phyloP scores from a whole-genome alignment of 2,329 filamentous ascomycete genomes.

The Botryotinia calthae region DNA sequence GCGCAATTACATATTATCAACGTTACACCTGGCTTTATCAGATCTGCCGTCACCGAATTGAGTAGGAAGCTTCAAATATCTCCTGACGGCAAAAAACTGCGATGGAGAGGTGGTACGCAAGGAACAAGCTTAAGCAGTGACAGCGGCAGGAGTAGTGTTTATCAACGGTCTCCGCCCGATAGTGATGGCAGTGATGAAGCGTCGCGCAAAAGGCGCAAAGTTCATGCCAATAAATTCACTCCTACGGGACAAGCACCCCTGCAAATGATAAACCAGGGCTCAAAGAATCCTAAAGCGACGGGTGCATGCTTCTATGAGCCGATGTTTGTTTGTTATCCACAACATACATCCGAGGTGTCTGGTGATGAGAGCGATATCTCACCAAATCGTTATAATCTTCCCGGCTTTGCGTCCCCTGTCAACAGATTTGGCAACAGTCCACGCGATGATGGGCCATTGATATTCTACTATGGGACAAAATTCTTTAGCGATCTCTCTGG shows the following conservation, averaged over 20 bases:
- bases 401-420: not conserved
- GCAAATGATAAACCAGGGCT: not conserved
- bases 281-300: slow-evolving; percentile 40
- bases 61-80: slow-evolving; percentile 78
- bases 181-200: slow-evolving; percentile 29
- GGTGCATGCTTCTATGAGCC: slow-evolving; percentile 63
- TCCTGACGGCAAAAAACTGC: slow-evolving; percentile 71
- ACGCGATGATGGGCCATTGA: slow-evolving; percentile 68
- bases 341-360: slow-evolving; percentile 44
- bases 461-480: slow-evolving; percentile 76
- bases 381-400: not conserved
- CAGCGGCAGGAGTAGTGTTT: slow-evolving; percentile 51
- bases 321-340: slow-evolving; percentile 54
- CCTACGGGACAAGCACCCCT: not conserved
- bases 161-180: slow-evolving; percentile 41
- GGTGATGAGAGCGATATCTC: slow-evolving; percentile 6
- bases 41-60: slow-evolving; percentile 65
- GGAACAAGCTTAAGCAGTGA: slow-evolving; percentile 66
- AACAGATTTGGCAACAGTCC: slow-evolving; percentile 39
- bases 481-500: slow-evolving; percentile 81
- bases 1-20: slow-evolving; percentile 84
- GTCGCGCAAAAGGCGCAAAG: slow-evolving; percentile 32
- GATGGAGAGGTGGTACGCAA: slow-evolving; percentile 70
- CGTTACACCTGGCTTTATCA: slow-evolving; percentile 75
- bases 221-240: slow-evolving; percentile 25